Conservation (phyloP, 225 moss, liverwort and hornwort species). For the Polytrichum commune region DNA sequence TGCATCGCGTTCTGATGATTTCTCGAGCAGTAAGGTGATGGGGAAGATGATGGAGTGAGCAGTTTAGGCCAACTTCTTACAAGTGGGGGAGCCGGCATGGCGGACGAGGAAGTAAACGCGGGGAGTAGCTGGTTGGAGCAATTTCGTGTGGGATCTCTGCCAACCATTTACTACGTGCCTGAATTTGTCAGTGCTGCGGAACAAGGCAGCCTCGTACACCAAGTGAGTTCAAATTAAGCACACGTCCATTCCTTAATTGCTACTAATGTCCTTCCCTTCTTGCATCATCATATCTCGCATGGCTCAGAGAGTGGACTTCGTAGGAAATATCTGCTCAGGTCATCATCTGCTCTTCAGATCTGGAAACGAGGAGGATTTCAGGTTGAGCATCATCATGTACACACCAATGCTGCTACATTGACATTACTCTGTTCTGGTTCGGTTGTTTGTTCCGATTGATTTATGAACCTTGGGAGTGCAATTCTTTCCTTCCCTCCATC, state of each 20-base stretch:
- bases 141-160: constrained; percentile 57
- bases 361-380: background rate
- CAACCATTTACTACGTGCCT: constrained; percentile 68
- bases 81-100: too few relatives aligned
- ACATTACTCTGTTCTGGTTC: too few relatives aligned
- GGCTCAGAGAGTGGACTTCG: background rate
- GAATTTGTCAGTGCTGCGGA: constrained; percentile 52
- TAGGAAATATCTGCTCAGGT: background rate
- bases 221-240: constrained; percentile 23
- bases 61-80: too few relatives aligned
- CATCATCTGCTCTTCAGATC: background rate
- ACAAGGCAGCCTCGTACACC: constrained; percentile 47
- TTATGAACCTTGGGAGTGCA: too few relatives aligned
- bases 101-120: background rate
- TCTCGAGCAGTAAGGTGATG: too few relatives aligned
- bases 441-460: too few relatives aligned
- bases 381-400: background rate
- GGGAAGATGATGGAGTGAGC: too few relatives aligned
- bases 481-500: background rate
- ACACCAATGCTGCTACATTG: background rate
- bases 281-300: background rate
- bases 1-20: too few relatives aligned
- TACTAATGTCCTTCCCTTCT: background rate
- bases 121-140: background rate
- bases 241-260: background rate